Base-by-base conservation (phyloP, 768 basidiomycete genomes). In the Imleria badia region DNA sequence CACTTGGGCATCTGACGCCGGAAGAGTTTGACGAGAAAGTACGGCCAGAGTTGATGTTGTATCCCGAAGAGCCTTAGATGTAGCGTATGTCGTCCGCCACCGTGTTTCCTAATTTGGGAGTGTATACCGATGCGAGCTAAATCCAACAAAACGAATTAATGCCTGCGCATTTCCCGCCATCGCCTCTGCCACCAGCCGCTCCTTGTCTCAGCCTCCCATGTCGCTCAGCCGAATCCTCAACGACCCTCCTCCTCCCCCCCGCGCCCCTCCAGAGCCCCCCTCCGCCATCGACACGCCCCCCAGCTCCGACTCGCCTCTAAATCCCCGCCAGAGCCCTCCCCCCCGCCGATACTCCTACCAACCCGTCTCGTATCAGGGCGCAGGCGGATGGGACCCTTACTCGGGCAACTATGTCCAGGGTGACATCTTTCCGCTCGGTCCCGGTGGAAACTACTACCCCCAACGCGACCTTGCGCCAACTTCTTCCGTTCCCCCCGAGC, bases 21-120 rank as follows among this genome's bases (percentile, higher is more conserved):
- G 92, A 96, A 68, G 93, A 95, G 71, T 99, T 98, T 73, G 95
- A 98, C 73, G 78, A 83, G 70, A 93, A 94, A 77, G 97, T 94
- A 56, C 83, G 90, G 53, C 92, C 91, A 36, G 93, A 96, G 75
- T 69, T 94, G 72, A 96, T 96, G 94, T 66, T 96, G 55, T 75
- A 86, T 59, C 92, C 92, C 2, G 81, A 82, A 40, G 83, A 84
- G 60, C 58, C 63, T 23, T 79, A 61, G 56, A 20, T 10, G 39
- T 10, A 26, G 26, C 22, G 40, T 50, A 22, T 11, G 54, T 60
- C 64, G 61, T 68, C 60, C 66, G 64, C 57, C 56, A 60, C 60
- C 59, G 59, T 63, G 50, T 69, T 67, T 42, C 69, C 65, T 44
- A 51, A 69, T 65, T 60, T 63, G 69, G 67, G 43, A 65, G 55